These are phyloP conservation scores for Paramecium octaurelia DNA, from an alignment of 73 alveolate species.

Conservation along the genomic window DNA sequence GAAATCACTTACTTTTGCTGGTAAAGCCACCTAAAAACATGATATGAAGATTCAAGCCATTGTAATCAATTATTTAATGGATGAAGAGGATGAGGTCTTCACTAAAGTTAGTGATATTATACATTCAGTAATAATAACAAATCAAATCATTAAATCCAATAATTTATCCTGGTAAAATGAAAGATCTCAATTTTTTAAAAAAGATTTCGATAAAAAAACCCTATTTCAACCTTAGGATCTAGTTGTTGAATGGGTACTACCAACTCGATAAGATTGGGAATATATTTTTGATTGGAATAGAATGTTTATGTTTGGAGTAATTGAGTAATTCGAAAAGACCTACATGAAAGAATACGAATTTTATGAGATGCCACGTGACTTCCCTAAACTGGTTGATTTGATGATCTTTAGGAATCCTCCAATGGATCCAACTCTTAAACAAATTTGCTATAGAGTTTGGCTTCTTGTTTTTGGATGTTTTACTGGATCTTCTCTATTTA, in stretches of 20 bases:
- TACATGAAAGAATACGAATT: background rate
- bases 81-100: conserved; percentile 41
- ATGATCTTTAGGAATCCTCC: conserved; percentile 25
- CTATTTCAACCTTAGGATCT: background rate
- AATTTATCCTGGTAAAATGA: conserved; percentile 19
- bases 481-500: conserved; percentile 1
- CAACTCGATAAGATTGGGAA: conserved; percentile 7
- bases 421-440: conserved; percentile 6
- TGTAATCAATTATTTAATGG: background rate
- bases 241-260: background rate
- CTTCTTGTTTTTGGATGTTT: conserved; percentile 21
- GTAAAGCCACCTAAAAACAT: background rate
- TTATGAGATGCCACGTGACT: background rate
- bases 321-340: background rate
- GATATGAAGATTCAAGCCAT: conserved; percentile 1
- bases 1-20: conserved; percentile 5
- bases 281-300: background rate
- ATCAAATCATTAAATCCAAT: background rate
- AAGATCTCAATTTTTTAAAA: background rate
- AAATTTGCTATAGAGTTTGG: background rate
- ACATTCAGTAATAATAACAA: conserved; percentile 28
- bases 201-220: background rate
- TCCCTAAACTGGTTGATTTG: background rate
- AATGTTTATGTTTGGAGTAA: conserved; percentile 17
- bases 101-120: conserved; percentile 28